A percentile compares a stretch with the other conserved stretches of the same genome.
These are phyloP conservation scores for Phytopythium ostracodes DNA, from an alignment of 352 stramenopile species.

Conservation along the genomic window DNA sequence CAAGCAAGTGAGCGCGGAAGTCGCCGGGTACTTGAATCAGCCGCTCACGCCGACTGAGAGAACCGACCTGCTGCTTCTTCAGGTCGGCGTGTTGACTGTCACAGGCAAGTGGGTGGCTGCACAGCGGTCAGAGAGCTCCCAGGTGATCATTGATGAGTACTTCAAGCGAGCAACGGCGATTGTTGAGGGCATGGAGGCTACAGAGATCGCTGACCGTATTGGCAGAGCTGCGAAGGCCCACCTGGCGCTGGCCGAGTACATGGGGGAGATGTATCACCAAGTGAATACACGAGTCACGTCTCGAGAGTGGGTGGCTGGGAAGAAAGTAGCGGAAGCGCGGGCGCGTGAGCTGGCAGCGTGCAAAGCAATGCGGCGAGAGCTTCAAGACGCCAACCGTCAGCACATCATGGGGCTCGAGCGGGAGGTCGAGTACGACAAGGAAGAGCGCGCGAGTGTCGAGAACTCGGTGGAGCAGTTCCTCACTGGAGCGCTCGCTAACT, in stretches of 20 bases:
- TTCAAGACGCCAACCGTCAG: constrained; percentile 60
- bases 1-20: constrained; percentile 46
- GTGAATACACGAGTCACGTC: constrained; percentile 81
- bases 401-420: constrained; percentile 74
- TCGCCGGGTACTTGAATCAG: constrained; percentile 26
- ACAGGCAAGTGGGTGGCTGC: constrained; percentile 93
- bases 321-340: constrained; percentile 66
- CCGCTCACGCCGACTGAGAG: constrained; percentile 10
- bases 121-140: constrained; percentile 89
- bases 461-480: constrained; percentile 86
- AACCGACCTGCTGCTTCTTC: constrained; percentile 43
- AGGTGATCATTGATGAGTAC: constrained; percentile 91
- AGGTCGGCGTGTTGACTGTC: constrained; percentile 58
- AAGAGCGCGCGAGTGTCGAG: constrained; percentile 85
- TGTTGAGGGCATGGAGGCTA: constrained; percentile 38
- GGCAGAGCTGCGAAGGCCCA: constrained; percentile 68
- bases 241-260: constrained; percentile 88
- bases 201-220: constrained; percentile 30
- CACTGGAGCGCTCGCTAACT: constrained; percentile 84
- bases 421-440: constrained; percentile 87
- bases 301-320: constrained; percentile 86
- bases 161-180: constrained; percentile 81
- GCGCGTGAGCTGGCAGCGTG: constrained; percentile 58
- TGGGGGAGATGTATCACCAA: constrained; percentile 91
- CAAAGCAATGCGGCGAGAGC: constrained; percentile 48